Evolutionary conservation across 768 basidiomycete genomes (phyloP).

Genomic region (Mycena chlorophos): DNA sequence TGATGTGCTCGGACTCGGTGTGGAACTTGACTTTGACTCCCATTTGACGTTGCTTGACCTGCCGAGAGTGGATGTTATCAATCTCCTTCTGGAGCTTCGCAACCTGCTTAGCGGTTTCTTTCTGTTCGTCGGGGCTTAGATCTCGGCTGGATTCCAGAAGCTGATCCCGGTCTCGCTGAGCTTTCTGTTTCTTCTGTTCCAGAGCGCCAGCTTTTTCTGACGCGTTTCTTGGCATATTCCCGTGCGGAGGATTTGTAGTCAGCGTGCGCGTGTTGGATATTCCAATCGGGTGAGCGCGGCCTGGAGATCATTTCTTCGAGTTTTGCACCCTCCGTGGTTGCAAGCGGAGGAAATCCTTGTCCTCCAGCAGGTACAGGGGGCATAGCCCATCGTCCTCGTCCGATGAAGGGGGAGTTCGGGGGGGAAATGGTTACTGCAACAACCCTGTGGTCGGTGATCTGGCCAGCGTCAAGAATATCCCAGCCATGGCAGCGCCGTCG

Average conservation of each 20-base stretch:
- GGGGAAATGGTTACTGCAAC: conserved; percentile 1
- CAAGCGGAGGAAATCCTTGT: conserved; percentile 6
- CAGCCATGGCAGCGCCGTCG: not conserved
- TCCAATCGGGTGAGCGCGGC: not conserved
- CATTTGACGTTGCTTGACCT: not conserved
- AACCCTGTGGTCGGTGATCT: conserved; percentile 9
- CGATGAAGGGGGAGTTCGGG: conserved; percentile 11
- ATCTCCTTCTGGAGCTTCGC: not conserved
- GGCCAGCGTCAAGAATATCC: not conserved
- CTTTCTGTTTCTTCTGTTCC: not conserved
- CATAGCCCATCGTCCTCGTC: conserved; percentile 13
- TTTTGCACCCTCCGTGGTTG: not conserved
- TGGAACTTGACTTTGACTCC: not conserved
- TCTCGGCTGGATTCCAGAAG: not conserved
- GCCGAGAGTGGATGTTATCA: not conserved
- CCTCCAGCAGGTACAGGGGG: conserved; percentile 4
- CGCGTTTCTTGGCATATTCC: not conserved
- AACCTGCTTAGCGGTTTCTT: not conserved
- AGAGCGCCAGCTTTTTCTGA: not conserved
- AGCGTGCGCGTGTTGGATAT: not conserved
- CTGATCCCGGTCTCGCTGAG: not conserved
- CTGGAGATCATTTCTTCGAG: not conserved
- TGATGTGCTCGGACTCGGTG: not conserved
- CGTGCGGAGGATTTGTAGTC: not conserved
- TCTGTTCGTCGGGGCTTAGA: not conserved